A percentile compares a stretch with the other conserved stretches of the same genome.
Conservation (phyloP, 306 rosid genomes). For the Myrica gale region DNA sequence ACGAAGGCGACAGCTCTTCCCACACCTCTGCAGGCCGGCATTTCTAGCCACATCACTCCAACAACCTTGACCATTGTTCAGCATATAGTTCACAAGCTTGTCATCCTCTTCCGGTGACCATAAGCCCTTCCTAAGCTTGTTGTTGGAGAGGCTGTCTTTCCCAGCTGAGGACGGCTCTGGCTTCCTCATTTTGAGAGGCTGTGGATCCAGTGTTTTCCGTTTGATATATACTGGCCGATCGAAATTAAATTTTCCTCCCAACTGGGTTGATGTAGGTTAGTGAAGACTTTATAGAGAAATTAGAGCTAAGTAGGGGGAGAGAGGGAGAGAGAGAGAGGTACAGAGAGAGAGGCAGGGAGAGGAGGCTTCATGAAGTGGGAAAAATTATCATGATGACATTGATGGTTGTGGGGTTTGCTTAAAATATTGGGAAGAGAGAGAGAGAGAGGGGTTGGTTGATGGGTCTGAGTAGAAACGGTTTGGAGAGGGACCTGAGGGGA, state of each 20-base stretch:
- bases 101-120: conserved; percentile 99
- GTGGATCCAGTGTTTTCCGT: conserved; percentile 6
- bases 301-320: conserved; percentile 8
- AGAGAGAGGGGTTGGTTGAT: conserved; percentile 63
- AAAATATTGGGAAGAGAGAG: conserved; percentile 65
- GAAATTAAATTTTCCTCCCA: conserved; percentile 39
- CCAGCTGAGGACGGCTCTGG: conserved; percentile 36
- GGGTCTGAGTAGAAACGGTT: conserved; percentile 97
- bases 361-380: conserved; percentile 75
- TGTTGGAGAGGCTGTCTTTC: conserved; percentile 22
- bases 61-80: conserved; percentile 83
- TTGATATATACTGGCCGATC: not conserved
- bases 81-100: conserved; percentile 70
- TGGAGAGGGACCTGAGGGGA: conserved; percentile 66
- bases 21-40: conserved; percentile 87
- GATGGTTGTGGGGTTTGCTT: conserved; percentile 97
- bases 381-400: conserved; percentile 58
- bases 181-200: conserved; percentile 62
- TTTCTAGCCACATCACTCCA: conserved; percentile 91
- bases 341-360: conserved; percentile 33
- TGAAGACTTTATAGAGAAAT: conserved; percentile 46
- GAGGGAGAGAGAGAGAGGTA: conserved; percentile 11
- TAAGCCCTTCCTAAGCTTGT: conserved; percentile 74
- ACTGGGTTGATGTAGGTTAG: conserved; percentile 51
- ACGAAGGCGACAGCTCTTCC: conserved; percentile 84